These are phyloP conservation scores for Russula compacta DNA, from an alignment of 768 basidiomycete species.

Conservation along the genomic window DNA sequence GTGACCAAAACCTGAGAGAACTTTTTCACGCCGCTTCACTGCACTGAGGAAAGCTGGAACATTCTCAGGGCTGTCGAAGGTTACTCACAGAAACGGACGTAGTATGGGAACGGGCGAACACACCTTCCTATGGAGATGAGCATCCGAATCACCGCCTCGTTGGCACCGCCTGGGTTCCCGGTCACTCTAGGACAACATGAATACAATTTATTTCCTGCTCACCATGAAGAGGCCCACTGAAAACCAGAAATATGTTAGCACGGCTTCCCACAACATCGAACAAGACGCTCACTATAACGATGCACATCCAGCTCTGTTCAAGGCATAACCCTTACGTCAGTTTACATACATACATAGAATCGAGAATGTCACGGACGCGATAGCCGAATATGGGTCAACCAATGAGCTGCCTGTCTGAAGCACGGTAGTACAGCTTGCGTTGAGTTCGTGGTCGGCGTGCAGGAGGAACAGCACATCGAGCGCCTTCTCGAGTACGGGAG, in stretches of 20 bases:
- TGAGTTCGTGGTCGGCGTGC: conserved; percentile 87
- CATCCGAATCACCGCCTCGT: conserved; percentile 94
- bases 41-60: conserved; percentile 79
- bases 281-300: conserved; percentile 71
- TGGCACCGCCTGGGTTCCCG: conserved; percentile 58
- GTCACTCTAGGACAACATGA: background rate
- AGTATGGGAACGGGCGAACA: conserved; percentile 23
- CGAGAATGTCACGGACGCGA: conserved; percentile 42
- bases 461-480: conserved; percentile 82
- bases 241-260: conserved; percentile 1
- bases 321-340: background rate
- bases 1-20: conserved; percentile 87
- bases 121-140: conserved; percentile 78
- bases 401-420: conserved; percentile 83
- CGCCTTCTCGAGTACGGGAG: conserved; percentile 79
- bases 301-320: conserved; percentile 66
- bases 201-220: conserved; percentile 4
- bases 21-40: conserved; percentile 82
- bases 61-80: conserved; percentile 54
- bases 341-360: background rate
- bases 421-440: conserved; percentile 78
- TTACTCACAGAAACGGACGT: background rate
- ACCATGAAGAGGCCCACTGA: conserved; percentile 67
- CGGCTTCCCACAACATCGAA: background rate
- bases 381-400: conserved; percentile 83